These are phyloP conservation scores for Aschersonia sp. DNA, from an alignment of 2,329 filamentous ascomycete genomes.

Conservation along the genomic window DNA sequence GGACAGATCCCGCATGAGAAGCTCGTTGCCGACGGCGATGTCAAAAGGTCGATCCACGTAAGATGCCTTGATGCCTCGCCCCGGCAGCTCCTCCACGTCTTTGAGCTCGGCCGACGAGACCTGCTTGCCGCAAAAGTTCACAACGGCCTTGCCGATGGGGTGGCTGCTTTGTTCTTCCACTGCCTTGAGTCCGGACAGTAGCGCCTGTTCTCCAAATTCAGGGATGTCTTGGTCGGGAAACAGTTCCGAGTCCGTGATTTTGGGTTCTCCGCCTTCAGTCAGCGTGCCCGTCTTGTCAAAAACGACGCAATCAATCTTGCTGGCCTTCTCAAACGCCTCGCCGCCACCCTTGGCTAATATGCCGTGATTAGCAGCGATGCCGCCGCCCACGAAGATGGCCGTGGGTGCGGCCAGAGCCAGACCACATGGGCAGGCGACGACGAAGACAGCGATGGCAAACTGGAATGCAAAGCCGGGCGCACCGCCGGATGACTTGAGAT, in stretches of 20 bases:
- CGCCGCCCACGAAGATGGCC: constrained; percentile 70
- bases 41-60: constrained; percentile 28
- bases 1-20: constrained; percentile 41
- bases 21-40: constrained; percentile 59
- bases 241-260: constrained; percentile 41
- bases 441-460: constrained; percentile 77
- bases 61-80: constrained; percentile 52
- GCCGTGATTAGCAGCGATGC: constrained; percentile 63
- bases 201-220: constrained; percentile 10
- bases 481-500: constrained; percentile 42
- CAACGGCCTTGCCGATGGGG: constrained; percentile 58
- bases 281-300: constrained; percentile 86
- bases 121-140: constrained; percentile 39
- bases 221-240: constrained; percentile 16
- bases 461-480: constrained; percentile 64
- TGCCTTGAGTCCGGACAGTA: constrained; percentile 41
- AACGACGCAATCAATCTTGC: constrained; percentile 61
- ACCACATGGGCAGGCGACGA: constrained; percentile 76
- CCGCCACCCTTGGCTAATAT: constrained; percentile 76
- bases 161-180: constrained; percentile 63
- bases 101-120: constrained; percentile 19
- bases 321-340: constrained; percentile 76
- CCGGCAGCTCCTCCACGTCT: constrained; percentile 51
- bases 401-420: constrained; percentile 76
- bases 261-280: constrained; percentile 58